Conservation (phyloP, 169 alveolate genomes). For the Amoebophrya sp. region DNA sequence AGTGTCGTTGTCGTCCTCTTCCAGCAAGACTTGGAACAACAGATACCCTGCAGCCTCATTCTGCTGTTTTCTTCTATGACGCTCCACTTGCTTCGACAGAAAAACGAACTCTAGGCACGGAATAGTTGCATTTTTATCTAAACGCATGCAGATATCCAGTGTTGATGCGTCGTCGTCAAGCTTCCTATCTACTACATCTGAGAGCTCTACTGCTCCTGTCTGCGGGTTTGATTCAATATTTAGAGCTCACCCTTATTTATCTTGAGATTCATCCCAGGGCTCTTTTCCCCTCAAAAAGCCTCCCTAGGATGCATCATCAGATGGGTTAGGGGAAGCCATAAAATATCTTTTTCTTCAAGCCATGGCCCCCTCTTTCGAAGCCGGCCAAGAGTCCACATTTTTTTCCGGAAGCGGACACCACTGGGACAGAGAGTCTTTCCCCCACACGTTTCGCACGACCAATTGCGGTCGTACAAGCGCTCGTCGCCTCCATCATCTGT, state of each 20-base stretch:
- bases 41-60: background rate
- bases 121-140: background rate
- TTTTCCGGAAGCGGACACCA: background rate
- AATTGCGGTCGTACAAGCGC: background rate
- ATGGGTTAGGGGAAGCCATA: too few relatives aligned
- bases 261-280: too few relatives aligned
- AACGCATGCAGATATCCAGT: background rate
- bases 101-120: constrained; percentile 7
- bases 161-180: background rate
- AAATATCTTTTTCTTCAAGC: too few relatives aligned
- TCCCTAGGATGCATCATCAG: too few relatives aligned
- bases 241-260: too few relatives aligned
- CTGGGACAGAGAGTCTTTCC: background rate
- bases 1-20: background rate
- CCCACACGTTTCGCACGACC: background rate
- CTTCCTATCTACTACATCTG: too few relatives aligned
- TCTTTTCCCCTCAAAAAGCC: too few relatives aligned
- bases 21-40: background rate
- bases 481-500: too few relatives aligned
- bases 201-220: too few relatives aligned
- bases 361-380: background rate
- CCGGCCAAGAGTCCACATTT: background rate
- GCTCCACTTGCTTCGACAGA: background rate
- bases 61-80: background rate
- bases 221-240: too few relatives aligned